Evolutionary conservation across 306 rosid genomes (phyloP), one percentile per base, ranked within the genome.

Genomic region (Benincasa hispida): DNA sequence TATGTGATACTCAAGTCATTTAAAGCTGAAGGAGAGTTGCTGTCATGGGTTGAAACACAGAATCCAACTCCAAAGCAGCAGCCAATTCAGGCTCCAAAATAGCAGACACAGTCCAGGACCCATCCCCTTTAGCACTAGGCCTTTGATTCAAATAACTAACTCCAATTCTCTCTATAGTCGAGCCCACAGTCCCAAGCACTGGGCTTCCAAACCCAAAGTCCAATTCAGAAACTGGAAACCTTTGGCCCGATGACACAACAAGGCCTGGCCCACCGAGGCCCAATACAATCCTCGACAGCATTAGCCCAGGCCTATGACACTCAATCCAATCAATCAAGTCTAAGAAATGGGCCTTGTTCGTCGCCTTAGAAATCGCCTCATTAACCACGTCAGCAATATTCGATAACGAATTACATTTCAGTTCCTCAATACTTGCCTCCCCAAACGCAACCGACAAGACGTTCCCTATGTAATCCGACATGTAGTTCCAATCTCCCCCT

Each of bases 101-200:
- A 58, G 97, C 93, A 19, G 98, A 91, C 24, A 93, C 84, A 2
- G 89, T 91, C 98, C 97, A 88, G 0, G 97, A 90, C 34, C 96
- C 97, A 84, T 90, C 88, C 45, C 86, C 91, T 39, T 62, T 79
- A 8, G 88, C 96, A 85, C 94, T 88, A 17, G 81, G 85, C 85
- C 98, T 90, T 61, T 93, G 98, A 76, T 93, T 93, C 89, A 93
- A 77, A 76, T 88, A 91, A 76, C 89, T 92, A 83, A 91, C 97
- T 30, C 98, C 97, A 24, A 87, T 83, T 67, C 62, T 84, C 73
- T 84, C 85, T 12, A 90, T 56, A 3, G 87, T 86, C 61, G 86
- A 88, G 37, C 96, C 85, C 24, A 88, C 93, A 32, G 97, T 90
- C 67, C 96, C 97, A 6, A 90, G 78, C 68, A 92, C 84, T 8